Conservation (phyloP, 257 asterid species). For the Gardenia jasminoides region DNA sequence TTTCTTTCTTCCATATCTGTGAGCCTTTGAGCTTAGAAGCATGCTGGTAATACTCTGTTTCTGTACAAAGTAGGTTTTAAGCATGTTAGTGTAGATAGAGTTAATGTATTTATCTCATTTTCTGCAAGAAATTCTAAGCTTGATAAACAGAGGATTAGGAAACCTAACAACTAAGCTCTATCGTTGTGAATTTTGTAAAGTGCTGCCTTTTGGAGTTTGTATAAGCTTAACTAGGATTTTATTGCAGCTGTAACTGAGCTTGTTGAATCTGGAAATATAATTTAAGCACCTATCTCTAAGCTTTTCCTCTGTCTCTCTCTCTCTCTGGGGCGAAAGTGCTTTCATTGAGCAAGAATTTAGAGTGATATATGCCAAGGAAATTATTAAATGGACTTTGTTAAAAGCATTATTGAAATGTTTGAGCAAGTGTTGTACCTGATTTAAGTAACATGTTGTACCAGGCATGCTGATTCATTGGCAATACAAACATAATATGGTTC, state of each 20-base stretch:
- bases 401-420: too few relatives aligned
- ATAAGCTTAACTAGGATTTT: not conserved
- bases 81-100: not conserved
- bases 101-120: not conserved
- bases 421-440: not conserved
- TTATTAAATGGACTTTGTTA: too few relatives aligned
- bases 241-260: not conserved
- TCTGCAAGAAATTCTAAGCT: not conserved
- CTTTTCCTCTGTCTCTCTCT: not conserved
- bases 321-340: too few relatives aligned
- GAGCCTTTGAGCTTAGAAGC: not conserved
- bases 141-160: not conserved
- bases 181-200: not conserved
- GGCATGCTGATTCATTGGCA: not conserved
- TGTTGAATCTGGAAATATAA: not conserved
- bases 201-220: not conserved
- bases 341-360: not conserved
- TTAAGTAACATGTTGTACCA: not conserved
- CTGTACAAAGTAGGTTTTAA: not conserved
- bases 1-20: constrained; percentile 7
- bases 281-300: not conserved
- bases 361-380: not conserved
- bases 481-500: not conserved
- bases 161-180: not conserved
- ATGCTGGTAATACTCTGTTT: not conserved